phyloP scores from a whole-genome alignment of 805 yeast genomes.

The Sugiyamaella americana region DNA sequence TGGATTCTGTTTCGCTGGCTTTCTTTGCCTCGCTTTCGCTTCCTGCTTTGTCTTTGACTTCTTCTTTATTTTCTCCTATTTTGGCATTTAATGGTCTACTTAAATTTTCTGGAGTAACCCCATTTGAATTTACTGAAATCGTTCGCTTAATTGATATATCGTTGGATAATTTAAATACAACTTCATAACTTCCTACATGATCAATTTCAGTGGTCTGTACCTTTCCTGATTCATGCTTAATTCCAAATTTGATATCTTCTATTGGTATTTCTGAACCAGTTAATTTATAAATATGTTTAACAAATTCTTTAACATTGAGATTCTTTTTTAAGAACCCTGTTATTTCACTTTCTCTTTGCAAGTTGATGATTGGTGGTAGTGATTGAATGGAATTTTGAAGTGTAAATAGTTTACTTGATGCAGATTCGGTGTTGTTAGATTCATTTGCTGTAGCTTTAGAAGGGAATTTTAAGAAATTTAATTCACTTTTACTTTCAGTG shows the following conservation, averaged over 20 bases:
- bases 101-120: too few species aligned
- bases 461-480: slow-evolving; percentile 8
- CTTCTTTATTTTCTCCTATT: slow-evolving; percentile 1
- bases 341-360: slow-evolving; percentile 4
- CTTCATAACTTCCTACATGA: slow-evolving; percentile 11
- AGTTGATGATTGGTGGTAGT: slow-evolving; percentile 11
- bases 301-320: slow-evolving; percentile 9
- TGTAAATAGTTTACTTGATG: slow-evolving; percentile 2
- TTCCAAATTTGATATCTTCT: slow-evolving; percentile 7
- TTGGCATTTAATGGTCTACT: slow-evolving; percentile 13
- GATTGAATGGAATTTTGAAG: slow-evolving; percentile 12
- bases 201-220: slow-evolving; percentile 5
- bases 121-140: background rate
- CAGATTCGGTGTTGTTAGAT: background rate
- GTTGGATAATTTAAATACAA: slow-evolving; percentile 6
- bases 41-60: background rate
- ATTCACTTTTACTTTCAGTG: background rate
- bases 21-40: background rate
- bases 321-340: slow-evolving; percentile 13
- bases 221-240: slow-evolving; percentile 2
- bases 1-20: background rate
- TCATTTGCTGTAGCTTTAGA: background rate
- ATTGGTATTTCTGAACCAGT: slow-evolving; percentile 14
- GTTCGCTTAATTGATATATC: background rate
- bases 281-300: slow-evolving; percentile 11